Percentiles rank a stretch among this genome's conserved stretches.
These are phyloP conservation scores for Solanum peruvianum DNA, from an alignment of 257 asterid species.

Conservation along the genomic window DNA sequence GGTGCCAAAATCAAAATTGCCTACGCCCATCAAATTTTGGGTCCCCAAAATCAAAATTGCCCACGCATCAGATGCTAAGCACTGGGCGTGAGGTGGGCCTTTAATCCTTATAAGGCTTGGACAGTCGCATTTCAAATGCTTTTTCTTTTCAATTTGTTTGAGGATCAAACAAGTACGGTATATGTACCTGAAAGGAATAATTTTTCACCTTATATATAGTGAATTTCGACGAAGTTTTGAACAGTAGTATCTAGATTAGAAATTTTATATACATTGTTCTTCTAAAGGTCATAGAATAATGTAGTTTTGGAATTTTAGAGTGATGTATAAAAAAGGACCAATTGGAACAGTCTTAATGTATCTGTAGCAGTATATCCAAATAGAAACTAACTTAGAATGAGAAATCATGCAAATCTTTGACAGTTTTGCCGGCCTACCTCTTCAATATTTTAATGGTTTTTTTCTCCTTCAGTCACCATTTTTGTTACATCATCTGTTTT, in stretches of 20 bases:
- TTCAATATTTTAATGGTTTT: neutral
- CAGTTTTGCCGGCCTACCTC: neutral
- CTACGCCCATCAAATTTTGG: accelerated
- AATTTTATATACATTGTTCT: neutral
- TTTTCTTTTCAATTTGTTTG: neutral
- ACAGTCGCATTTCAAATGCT: neutral
- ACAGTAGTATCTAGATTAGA: neutral
- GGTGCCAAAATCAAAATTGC: too few species aligned
- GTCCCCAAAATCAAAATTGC: too few species aligned
- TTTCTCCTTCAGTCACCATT: neutral
- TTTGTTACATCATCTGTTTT: neutral
- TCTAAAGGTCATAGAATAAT: neutral
- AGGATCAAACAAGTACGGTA: too few species aligned
- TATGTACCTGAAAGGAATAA: too few species aligned
- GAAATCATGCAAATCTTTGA: neutral
- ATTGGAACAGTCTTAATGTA: neutral
- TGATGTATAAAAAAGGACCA: neutral
- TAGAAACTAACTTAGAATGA: neutral
- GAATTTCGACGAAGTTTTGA: too few species aligned
- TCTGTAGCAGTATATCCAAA: neutral
- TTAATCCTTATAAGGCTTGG: too few species aligned
- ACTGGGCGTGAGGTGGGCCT: too few species aligned
- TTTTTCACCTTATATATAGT: too few species aligned
- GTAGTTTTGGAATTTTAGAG: neutral
- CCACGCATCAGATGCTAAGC: too few species aligned